Base-by-base conservation (phyloP, 2,329 filamentous ascomycete genomes). In the Colletotrichum camelliae region DNA sequence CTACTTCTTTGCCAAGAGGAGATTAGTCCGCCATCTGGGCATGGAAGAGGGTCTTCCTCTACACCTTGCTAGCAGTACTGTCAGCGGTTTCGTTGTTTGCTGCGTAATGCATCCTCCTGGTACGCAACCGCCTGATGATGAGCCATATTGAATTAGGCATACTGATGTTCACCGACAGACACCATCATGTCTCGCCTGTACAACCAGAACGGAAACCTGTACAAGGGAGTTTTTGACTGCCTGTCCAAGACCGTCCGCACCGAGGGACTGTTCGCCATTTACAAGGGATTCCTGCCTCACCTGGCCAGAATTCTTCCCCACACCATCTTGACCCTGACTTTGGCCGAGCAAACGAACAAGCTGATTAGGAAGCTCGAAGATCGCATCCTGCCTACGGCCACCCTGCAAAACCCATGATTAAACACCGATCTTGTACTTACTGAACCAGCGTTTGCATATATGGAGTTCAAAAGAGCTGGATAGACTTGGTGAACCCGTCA, bases 131-230 rank as follows among this genome's bases (percentile, higher is more conserved):
- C 61, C 27, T 31, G 48, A 13, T 55, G 55, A 37, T 33, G 12
- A 7, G 13, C 15, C 21, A 24, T 29, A 18, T 35, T 29, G 37
- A 70, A 35, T 70, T 21, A 24, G 43, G 58, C 52, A 48, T 35
- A 24, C 18, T 67, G 80, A 76, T 16, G 68, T 13, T 55, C 15
- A 43, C 62, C 72, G 62, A 15, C 77, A 91, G 97, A 99, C 84
- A 99, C 97, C 7, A 95, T 99, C 86, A 99, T 99, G 97, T 97
- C 95, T 77, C 94, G 97, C 77, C 93, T 99, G 89, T 99, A 99
- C 89, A 99, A 99, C 88, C 97, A 99, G 85, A 98, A 96, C 77
- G 97, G 97, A 68, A 98, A 98, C 83, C 90, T 99, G n/a, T 99
- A 99, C 89, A 93, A 91, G 79, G 94, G 96, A 74, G 95, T 97